Base-by-base conservation (phyloP, 2,329 filamentous ascomycete species). In the Sporothrix brasiliensis region DNA sequence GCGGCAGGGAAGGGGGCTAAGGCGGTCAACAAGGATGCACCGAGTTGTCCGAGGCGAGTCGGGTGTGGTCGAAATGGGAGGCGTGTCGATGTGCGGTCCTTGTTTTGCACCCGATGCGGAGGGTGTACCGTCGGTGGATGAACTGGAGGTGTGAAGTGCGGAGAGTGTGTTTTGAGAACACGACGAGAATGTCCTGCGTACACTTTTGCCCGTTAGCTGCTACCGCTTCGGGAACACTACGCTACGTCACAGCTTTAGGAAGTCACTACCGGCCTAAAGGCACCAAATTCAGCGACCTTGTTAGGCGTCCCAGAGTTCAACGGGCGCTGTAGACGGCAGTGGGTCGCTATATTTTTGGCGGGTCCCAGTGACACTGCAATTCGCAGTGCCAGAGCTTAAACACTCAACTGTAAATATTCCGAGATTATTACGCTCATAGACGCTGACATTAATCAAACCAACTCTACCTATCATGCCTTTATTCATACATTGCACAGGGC, bases 391-490 rank as follows among this genome's bases (percentile, higher is more conserved):
- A 30, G 24, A 34, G 14, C 27, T 56, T 34, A 14, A 21, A 24
- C 34, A 1, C 34, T 34, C 6, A 19, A 44, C 11, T 1, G 14
- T 13, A 14, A 34, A 60, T 13, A 41, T 6, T 14, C 11, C 19
- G 39, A 39, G 21, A 11, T 27, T 16, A 27, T 9, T 16, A 34
- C 44, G 27, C 27, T 39, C 27, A 65, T 7, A 56, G 54, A 54
- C 65, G 49, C 65, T 67, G 34, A 21, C 13, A 67, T 54, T 56
- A 54, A 52, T 27, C 27, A 60, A 65, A 30, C 19, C 68, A 70
- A 39, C 34, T 39, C 63, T 50, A 70, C 54, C 16, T 41, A 21
- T 50, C 19, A 47, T 56, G 24, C 41, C 14, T 60, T 63, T 60
- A 60, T n/a, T 67, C 30, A 56, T 68, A 61, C 56, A 67, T 63